A percentile compares a stretch with the other conserved stretches of the same genome.
Evolutionary conservation across 352 stramenopile species (phyloP).

Genomic region (Halophytophthora batemanensis): DNA sequence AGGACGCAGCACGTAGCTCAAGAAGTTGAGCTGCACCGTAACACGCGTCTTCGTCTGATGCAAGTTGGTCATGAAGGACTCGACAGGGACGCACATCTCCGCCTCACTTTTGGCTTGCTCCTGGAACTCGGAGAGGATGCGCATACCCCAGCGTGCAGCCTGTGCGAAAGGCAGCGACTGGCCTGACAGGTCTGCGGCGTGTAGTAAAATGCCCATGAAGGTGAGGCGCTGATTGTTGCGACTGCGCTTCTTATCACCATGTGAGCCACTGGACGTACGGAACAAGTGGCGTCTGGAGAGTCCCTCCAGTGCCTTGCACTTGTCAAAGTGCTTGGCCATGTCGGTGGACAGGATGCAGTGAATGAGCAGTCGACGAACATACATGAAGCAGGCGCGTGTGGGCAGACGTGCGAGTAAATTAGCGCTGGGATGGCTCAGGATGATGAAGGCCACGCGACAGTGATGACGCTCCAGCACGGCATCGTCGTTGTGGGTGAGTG

Average conservation of each 20-base stretch:
- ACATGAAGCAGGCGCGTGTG: constrained; percentile 41
- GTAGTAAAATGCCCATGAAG: constrained; percentile 62
- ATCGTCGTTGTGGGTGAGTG: constrained; percentile 79
- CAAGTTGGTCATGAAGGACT: constrained; percentile 75
- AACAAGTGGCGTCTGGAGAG: constrained; percentile 36
- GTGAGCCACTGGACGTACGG: constrained; percentile 14
- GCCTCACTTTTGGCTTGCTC: constrained; percentile 64
- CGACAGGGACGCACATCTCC: constrained; percentile 52
- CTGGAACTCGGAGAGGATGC: constrained; percentile 70
- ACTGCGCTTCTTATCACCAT: constrained; percentile 33
- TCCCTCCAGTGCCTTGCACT: constrained; percentile 56
- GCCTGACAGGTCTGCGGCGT: constrained; percentile 70
- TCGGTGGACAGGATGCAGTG: constrained; percentile 72
- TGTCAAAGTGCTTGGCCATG: constrained; percentile 75
- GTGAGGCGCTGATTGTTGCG: constrained; percentile 30
- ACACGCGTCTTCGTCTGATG: constrained; percentile 54
- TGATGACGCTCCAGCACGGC: constrained; percentile 84
- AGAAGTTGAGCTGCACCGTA: constrained; percentile 74
- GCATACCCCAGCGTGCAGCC: constrained; percentile 54
- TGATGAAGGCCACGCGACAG: constrained; percentile 65
- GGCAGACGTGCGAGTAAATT: constrained; percentile 60
- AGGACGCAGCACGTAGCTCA: constrained; percentile 69
- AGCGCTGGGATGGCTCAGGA: constrained; percentile 49
- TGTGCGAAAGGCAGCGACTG: constrained; percentile 58
- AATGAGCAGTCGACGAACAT: constrained; percentile 53